phyloP scores from a whole-genome alignment of 768 basidiomycete species.

The Suillus sp. region DNA sequence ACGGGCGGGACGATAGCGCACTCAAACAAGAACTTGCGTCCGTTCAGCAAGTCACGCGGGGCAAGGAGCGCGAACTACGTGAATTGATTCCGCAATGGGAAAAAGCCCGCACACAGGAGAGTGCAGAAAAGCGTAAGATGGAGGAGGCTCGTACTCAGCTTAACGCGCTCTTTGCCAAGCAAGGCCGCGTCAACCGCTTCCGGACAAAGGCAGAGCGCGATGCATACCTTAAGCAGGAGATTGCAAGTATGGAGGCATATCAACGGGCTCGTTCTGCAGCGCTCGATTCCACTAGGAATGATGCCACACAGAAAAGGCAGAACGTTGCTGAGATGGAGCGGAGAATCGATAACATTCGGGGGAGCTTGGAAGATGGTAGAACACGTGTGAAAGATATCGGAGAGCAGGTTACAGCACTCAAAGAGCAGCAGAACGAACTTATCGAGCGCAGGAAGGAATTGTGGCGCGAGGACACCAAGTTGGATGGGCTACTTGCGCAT shows the following conservation, averaged over 20 bases:
- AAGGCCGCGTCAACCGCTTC: constrained; percentile 87
- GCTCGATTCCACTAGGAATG: constrained; percentile 52
- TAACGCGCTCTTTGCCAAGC: constrained; percentile 82
- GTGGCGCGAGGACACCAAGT: constrained; percentile 93
- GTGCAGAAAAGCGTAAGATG: constrained; percentile 61
- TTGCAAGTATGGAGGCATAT: constrained; percentile 66
- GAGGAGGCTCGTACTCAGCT: constrained; percentile 76
- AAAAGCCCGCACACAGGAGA: constrained; percentile 50
- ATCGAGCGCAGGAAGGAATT: constrained; percentile 86
- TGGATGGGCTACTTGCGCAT: constrained; percentile 74
- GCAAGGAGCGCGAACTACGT: constrained; percentile 64
- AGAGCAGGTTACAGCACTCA: constrained; percentile 61
- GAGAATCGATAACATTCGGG: constrained; percentile 56
- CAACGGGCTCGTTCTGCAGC: constrained; percentile 55
- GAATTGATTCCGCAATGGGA: constrained; percentile 74
- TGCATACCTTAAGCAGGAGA: constrained; percentile 76
- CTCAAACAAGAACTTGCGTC: constrained; percentile 65
- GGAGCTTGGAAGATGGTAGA: constrained; percentile 66
- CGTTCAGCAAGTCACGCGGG: constrained; percentile 60
- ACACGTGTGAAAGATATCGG: constrained; percentile 55
- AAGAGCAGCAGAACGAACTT: constrained; percentile 67
- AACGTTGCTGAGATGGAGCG: constrained; percentile 60
- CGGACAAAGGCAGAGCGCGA: constrained; percentile 83
- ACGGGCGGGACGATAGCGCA: constrained; percentile 61
- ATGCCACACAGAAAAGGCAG: constrained; percentile 48